A percentile compares a stretch with the other conserved stretches of the same genome.
Evolutionary conservation across 108 stramenopile species (phyloP).

Genomic region (Nannochloropsis oceanica): DNA sequence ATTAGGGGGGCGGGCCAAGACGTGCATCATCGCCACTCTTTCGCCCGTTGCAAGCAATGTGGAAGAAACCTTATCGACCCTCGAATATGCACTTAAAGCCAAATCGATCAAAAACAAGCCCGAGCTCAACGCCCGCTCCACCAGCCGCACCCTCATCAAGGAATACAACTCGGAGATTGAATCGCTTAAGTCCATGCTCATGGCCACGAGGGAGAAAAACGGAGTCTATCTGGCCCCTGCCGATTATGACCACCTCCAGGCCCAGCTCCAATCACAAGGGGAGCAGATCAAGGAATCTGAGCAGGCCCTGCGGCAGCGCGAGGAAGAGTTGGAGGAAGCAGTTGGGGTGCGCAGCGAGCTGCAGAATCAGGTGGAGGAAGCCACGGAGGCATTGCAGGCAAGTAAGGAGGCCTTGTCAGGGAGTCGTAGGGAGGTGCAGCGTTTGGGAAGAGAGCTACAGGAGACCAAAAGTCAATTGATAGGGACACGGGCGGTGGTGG

Average conservation of each 20-base stretch:
- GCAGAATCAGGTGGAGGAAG: not conserved
- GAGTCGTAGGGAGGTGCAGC: not conserved
- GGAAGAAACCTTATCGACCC: slow-evolving; percentile 45
- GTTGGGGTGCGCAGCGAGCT: not conserved
- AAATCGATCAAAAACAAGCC: slow-evolving; percentile 49
- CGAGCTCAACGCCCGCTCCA: not conserved
- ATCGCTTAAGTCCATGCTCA: slow-evolving; percentile 13
- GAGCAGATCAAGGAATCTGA: slow-evolving; percentile 23
- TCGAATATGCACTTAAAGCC: slow-evolving; percentile 45
- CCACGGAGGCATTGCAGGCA: not conserved
- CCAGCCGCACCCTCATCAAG: slow-evolving; percentile 35
- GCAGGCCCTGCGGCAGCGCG: slow-evolving; percentile 18
- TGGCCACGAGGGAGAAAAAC: slow-evolving; percentile 42
- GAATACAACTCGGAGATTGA: slow-evolving; percentile 42
- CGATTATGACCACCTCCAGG: slow-evolving; percentile 38
- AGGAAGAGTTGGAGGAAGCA: not conserved
- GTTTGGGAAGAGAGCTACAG: not conserved
- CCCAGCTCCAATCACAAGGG: not conserved
- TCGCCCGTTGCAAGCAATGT: slow-evolving; percentile 32
- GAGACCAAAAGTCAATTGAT: not conserved
- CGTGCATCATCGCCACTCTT: slow-evolving; percentile 50
- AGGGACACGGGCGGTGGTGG: slow-evolving; percentile 1
- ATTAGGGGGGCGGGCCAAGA: slow-evolving; percentile 49
- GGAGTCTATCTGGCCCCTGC: slow-evolving; percentile 44
- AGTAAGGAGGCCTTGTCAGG: not conserved